Base-by-base conservation (phyloP, 768 basidiomycete species). In the Boletus subparvulus region DNA sequence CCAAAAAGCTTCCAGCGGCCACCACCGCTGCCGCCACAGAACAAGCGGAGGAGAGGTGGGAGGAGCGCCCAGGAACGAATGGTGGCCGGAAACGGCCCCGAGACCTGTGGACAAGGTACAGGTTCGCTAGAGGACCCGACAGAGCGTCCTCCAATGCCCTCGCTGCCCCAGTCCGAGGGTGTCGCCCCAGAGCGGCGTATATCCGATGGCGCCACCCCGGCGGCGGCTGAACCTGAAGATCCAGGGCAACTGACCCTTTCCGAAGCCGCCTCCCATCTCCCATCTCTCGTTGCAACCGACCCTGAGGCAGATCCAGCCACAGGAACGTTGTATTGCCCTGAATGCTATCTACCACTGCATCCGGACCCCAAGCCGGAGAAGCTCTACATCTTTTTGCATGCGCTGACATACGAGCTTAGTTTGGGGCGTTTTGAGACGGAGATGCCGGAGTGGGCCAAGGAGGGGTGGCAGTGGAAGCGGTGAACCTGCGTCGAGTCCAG, bases 351-450 rank as follows among this genome's bases (percentile, higher is more conserved):
- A 45, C 97, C 97, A 16, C 74, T 98, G 26, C 87, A 94, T 55
- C 92, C 94, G 12, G 97, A 99, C 73, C 97, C 96, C 2, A 85
- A 83, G 65, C 94, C 95, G 3, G 92, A 94, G 69, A 85, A 85
- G 58, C 77, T 98, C 54, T 98, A 93, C 73, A 98, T 99, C 62
- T 99, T 95, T 74, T 74, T 99, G 67, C 97, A 99, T 66, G 95
- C 97, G 28, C 72, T 90, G 66, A 82, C 82, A 63, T 98, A 94
- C 72, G 90, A 86, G 47, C 88, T 88, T 13, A 85, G 83, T 59
- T 75, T 94, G 43, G 93, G 93, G n/a, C 74, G 80, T 28, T 96
- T 90, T 63, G 85, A 90, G 73, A 92, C 91, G 43, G 87, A 84
- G 58, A 84, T 92, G 83, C 97, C 97, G 0, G 81, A 85, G 50